Conservation (phyloP, 345 rosid genomes). For the Physaria fendleri region DNA sequence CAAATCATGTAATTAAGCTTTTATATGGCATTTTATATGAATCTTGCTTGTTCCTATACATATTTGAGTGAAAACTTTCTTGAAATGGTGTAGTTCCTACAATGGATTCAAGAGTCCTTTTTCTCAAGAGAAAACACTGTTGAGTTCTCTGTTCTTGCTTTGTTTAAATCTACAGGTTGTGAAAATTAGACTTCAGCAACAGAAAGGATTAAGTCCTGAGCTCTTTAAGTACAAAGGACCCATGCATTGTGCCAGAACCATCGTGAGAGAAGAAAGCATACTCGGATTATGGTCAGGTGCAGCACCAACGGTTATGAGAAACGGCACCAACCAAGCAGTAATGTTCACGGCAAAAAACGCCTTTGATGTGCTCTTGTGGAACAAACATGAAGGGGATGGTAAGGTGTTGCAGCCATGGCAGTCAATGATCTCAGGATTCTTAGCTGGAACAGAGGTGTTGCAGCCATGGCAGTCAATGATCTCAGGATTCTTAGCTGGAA, state of each 20-base stretch:
- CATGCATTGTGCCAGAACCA: slow-evolving; percentile 67
- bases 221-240: slow-evolving; percentile 91
- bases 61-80: not conserved
- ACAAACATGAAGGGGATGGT: slow-evolving; percentile 92
- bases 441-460: slow-evolving; percentile 79
- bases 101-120: not conserved
- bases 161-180: slow-evolving; percentile 52
- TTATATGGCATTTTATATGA: too few relatives aligned
- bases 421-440: slow-evolving; percentile 93
- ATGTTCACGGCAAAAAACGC: slow-evolving; percentile 93
- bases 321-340: slow-evolving; percentile 95
- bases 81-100: too few relatives aligned
- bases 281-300: slow-evolving; percentile 98
- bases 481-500: slow-evolving; percentile 92
- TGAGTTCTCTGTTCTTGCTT: slow-evolving; percentile 15
- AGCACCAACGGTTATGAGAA: slow-evolving; percentile 92
- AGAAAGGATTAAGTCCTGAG: slow-evolving; percentile 74
- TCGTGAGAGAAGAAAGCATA: slow-evolving; percentile 64
- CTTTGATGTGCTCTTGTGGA: slow-evolving; percentile 77
- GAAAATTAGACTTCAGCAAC: slow-evolving; percentile 92
- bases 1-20: too few relatives aligned
- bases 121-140: not conserved
- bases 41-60: not conserved
- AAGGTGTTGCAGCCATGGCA: slow-evolving; percentile 82
- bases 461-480: slow-evolving; percentile 97